Evolutionary conservation across 192 early-diverging fungal species (phyloP).

Genomic region (Funneliformis mosseae): DNA sequence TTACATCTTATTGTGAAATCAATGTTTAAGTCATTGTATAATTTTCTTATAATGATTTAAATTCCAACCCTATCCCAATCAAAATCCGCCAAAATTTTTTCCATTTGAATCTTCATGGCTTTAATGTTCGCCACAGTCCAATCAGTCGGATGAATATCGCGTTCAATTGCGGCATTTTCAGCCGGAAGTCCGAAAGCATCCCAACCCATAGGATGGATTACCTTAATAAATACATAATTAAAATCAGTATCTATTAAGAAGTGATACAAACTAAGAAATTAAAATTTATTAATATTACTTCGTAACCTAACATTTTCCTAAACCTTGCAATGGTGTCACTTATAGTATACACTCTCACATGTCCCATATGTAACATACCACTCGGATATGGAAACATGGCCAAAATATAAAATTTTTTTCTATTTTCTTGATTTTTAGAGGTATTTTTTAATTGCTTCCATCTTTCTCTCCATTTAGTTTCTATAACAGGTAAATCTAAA

Average conservation of each 20-base stretch:
- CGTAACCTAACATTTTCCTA: conserved; percentile 69
- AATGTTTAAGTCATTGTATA: not conserved
- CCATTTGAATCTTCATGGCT: conserved; percentile 81
- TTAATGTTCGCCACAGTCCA: conserved; percentile 88
- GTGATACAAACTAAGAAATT: no score
- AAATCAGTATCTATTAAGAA: not conserved
- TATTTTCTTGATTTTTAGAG: conserved; percentile 21
- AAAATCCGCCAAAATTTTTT: conserved; percentile 76
- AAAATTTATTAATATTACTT: conserved; percentile 46
- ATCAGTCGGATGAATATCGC: conserved; percentile 69
- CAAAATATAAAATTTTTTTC: conserved; percentile 76
- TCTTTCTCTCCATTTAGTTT: conserved; percentile 65
- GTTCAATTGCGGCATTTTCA: conserved; percentile 94
- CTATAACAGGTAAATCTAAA: conserved; percentile 58
- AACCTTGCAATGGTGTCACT: conserved; percentile 84
- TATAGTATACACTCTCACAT: conserved; percentile 95
- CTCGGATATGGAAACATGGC: conserved; percentile 98
- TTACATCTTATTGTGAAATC: not conserved
- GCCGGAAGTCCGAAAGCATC: conserved; percentile 98
- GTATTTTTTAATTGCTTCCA: conserved; percentile 44
- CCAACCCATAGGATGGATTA: conserved; percentile 95
- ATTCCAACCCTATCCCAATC: conserved; percentile 82
- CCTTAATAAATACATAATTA: conserved; percentile 37
- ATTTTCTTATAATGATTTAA: not conserved
- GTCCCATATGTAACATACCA: conserved; percentile 93